phyloP scores from a whole-genome alignment of 305 asterid genomes.

The Coffea humblotiana region DNA sequence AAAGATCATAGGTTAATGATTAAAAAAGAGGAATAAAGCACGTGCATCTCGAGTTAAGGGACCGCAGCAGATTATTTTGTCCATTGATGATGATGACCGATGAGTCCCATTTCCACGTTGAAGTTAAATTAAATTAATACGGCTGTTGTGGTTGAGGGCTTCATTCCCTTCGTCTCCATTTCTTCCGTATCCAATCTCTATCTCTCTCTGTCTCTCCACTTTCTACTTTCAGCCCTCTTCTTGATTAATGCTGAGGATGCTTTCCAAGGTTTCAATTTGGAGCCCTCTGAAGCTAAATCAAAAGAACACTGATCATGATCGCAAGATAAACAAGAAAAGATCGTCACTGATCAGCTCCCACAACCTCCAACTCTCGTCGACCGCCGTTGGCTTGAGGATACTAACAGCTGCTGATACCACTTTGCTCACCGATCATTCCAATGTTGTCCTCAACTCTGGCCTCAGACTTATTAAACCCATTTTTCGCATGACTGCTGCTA shows the following conservation, averaged over 20 bases:
- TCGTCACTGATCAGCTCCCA: not conserved
- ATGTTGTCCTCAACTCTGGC: conserved; percentile 22
- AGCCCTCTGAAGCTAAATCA: conserved; percentile 13
- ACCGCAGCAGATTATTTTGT: too few relatives aligned
- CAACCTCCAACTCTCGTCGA: not conserved
- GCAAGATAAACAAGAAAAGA: not conserved
- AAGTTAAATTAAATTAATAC: too few relatives aligned
- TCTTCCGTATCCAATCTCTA: not conserved
- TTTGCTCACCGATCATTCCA: not conserved
- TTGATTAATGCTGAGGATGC: not conserved
- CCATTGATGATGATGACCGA: too few relatives aligned
- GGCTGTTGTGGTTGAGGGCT: not conserved
- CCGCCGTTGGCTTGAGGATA: conserved; percentile 30
- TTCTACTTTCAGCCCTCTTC: not conserved
- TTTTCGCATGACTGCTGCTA: not conserved
- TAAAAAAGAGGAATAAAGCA: not conserved
- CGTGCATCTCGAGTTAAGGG: not conserved
- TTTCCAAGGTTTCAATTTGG: conserved; percentile 16
- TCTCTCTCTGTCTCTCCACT: not conserved
- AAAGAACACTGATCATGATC: not conserved
- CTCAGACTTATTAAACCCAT: conserved; percentile 22
- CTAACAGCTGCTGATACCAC: conserved; percentile 20
- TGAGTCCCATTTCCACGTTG: too few relatives aligned
- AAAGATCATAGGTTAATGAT: not conserved
- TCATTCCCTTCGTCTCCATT: conserved; percentile 14